phyloP scores from a whole-genome alignment of 208 protist genomes.

The Leishmania gerbilli region DNA sequence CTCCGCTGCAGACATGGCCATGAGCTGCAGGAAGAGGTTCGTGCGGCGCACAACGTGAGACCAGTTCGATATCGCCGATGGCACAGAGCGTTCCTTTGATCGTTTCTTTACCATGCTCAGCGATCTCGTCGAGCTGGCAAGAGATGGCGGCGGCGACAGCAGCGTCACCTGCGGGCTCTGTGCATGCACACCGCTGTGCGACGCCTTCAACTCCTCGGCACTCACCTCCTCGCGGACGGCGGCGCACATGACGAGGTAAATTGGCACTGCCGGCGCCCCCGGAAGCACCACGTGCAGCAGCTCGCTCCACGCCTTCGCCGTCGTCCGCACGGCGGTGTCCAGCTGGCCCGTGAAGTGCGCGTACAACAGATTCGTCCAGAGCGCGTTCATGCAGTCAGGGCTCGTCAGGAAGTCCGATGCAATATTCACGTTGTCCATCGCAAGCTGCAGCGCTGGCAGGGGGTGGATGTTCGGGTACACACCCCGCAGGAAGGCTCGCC shows the following conservation, averaged over 20 bases:
- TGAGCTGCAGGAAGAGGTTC: conserved; percentile 56
- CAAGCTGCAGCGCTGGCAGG: conserved; percentile 62
- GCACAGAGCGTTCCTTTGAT: not conserved
- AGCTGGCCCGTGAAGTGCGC: conserved; percentile 62
- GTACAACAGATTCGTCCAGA: conserved; percentile 84
- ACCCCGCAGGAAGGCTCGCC: conserved; percentile 50
- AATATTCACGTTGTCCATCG: conserved; percentile 50
- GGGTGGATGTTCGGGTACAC: conserved; percentile 84
- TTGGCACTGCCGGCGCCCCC: conserved; percentile 58
- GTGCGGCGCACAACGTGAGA: conserved; percentile 41
- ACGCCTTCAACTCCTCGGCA: not conserved
- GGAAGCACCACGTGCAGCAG: conserved; percentile 73
- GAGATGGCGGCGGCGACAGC: not conserved
- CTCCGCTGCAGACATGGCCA: conserved; percentile 48
- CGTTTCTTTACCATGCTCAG: conserved; percentile 3
- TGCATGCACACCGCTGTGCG: not conserved
- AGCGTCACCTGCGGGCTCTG: not conserved
- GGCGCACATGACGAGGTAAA: conserved; percentile 61
- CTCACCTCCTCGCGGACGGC: conserved; percentile 6
- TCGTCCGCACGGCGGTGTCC: conserved; percentile 42
- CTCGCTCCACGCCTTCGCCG: conserved; percentile 56
- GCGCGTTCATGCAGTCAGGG: conserved; percentile 64
- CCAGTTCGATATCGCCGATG: conserved; percentile 40
- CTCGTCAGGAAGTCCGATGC: conserved; percentile 48
- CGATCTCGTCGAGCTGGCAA: not conserved